Percentiles rank a stretch among this genome's conserved stretches.
Evolutionary conservation across 345 rosid genomes (phyloP).

Genomic region (Salix brachista): DNA sequence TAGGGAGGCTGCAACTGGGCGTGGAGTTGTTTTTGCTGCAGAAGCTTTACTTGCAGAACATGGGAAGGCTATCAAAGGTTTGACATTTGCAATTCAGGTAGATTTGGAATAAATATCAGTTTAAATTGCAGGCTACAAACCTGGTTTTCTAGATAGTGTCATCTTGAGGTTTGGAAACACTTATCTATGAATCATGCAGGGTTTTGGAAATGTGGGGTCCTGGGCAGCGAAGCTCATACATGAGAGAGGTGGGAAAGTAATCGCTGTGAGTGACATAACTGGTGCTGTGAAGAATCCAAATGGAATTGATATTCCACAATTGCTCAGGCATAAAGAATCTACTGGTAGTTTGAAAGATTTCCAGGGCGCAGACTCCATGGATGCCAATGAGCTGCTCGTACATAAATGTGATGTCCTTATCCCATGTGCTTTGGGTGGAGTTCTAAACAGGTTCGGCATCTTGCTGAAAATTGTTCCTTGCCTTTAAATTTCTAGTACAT

Average conservation of each 20-base stretch:
- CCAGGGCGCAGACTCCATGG: conserved; percentile 69
- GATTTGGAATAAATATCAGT: background rate
- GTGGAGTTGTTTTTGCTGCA: conserved; percentile 82
- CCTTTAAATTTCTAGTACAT: background rate
- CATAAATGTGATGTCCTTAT: conserved; percentile 98
- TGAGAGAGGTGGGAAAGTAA: conserved; percentile 85
- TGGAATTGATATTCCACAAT: conserved; percentile 64
- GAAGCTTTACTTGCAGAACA: conserved; percentile 90
- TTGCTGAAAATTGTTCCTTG: conserved; percentile 2
- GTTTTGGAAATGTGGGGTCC: conserved; percentile 95
- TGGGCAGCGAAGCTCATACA: conserved; percentile 89
- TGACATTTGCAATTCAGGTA: conserved; percentile 93
- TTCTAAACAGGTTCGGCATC: conserved; percentile 62
- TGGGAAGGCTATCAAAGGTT: conserved; percentile 68
- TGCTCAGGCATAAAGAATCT: conserved; percentile 56
- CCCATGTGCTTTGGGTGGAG: conserved; percentile 97
- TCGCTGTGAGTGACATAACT: conserved; percentile 87
- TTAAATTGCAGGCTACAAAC: background rate
- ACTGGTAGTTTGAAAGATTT: conserved; percentile 62
- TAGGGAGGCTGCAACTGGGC: conserved; percentile 98
- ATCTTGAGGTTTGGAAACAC: background rate
- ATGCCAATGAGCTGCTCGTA: conserved; percentile 54
- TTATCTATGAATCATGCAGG: conserved; percentile 36
- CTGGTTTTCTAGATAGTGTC: background rate
- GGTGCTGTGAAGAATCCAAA: conserved; percentile 85